phyloP scores from a whole-genome alignment of 2,329 filamentous ascomycete species.

The Apiospora pterosperma region DNA sequence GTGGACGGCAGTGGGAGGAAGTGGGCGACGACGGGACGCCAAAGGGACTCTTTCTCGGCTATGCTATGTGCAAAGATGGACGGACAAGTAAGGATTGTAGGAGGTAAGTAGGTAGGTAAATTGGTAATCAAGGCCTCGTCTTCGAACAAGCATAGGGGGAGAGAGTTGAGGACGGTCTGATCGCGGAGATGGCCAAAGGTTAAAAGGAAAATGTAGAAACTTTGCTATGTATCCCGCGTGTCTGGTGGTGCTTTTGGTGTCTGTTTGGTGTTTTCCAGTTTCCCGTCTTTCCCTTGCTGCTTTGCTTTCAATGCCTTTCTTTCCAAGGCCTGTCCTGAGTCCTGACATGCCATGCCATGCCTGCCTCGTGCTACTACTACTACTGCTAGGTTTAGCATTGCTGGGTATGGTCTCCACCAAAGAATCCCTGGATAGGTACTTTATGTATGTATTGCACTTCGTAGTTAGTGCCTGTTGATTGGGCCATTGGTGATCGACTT shows the following conservation, averaged over 20 bases:
- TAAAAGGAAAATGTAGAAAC: slow-evolving; percentile 4
- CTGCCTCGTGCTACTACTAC: background rate
- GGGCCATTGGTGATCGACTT: slow-evolving; percentile 1
- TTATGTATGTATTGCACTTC: no score
- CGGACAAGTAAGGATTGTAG: background rate
- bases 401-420: background rate
- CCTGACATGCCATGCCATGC: no score
- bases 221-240: slow-evolving; percentile 3
- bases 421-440: background rate
- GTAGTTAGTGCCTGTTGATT: background rate
- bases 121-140: background rate
- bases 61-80: background rate
- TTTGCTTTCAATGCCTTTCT: slow-evolving; percentile 1
- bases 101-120: background rate
- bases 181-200: slow-evolving; percentile 2
- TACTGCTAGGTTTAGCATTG: background rate
- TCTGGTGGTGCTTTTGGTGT: slow-evolving; percentile 5
- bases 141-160: background rate
- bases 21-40: background rate
- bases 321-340: background rate
- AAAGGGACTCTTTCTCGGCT: background rate
- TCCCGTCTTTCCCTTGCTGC: slow-evolving; percentile 3
- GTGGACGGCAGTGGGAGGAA: background rate
- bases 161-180: background rate
- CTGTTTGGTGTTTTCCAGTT: slow-evolving; percentile 4